Evolutionary conservation across 2,329 filamentous ascomycete genomes (phyloP).

Genomic region (Thermoascus crustaceus): DNA sequence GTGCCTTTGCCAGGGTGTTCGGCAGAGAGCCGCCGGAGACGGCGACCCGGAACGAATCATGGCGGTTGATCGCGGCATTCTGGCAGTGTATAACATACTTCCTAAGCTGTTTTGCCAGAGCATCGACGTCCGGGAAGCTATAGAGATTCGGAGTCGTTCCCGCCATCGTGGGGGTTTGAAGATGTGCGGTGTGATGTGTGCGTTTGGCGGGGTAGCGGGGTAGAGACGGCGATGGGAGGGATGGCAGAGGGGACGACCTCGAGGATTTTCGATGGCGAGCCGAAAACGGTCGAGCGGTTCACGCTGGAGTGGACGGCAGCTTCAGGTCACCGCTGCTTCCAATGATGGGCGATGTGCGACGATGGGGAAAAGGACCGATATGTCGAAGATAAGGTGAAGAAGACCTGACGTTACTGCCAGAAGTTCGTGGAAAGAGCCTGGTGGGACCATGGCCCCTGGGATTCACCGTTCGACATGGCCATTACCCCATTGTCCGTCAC

Average conservation of each 20-base stretch:
- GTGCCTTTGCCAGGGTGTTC: conserved; percentile 73
- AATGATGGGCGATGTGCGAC: background rate
- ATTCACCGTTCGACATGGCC: too few species aligned
- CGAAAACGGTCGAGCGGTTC: background rate
- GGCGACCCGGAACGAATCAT: conserved; percentile 79
- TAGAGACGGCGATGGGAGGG: background rate
- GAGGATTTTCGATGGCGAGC: background rate
- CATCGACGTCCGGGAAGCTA: conserved; percentile 62
- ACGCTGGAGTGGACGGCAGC: too few species aligned
- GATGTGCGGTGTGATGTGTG: background rate
- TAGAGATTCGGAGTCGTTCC: conserved; percentile 56
- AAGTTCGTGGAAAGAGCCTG: conserved; percentile 2
- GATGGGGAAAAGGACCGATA: background rate
- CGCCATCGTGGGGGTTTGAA: conserved; percentile 25
- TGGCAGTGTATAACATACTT: conserved; percentile 76
- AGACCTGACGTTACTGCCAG: background rate
- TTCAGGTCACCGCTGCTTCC: background rate
- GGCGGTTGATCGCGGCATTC: conserved; percentile 68
- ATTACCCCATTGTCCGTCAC: conserved; percentile 2
- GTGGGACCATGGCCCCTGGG: background rate
- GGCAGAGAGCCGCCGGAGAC: conserved; percentile 92
- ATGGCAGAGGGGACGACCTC: background rate
- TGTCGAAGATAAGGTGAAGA: conserved; percentile 1
- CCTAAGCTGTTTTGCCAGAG: conserved; percentile 69
- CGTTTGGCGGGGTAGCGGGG: conserved; percentile 7